phyloP scores from a whole-genome alignment of 768 basidiomycete species.

The Amanita molliuscula region DNA sequence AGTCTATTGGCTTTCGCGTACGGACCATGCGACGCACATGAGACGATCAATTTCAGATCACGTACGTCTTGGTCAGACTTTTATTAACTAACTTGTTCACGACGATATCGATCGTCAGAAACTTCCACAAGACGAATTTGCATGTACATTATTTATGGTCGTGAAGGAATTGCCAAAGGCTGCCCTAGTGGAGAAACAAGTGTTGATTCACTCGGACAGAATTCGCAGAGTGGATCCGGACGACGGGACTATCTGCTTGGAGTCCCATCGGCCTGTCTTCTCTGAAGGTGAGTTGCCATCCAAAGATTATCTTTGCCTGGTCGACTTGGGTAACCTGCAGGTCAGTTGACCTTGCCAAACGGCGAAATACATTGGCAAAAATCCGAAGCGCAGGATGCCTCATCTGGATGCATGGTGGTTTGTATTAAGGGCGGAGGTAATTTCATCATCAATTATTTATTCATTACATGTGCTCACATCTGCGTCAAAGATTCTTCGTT shows the following conservation, averaged over 20 bases:
- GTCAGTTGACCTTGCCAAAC: neutral
- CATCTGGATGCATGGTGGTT: slow-evolving; percentile 31
- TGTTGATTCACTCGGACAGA: slow-evolving; percentile 58
- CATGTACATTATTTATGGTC: slow-evolving; percentile 45
- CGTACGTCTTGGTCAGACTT: neutral
- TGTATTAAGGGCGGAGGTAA: slow-evolving; percentile 30
- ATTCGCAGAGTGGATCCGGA: slow-evolving; percentile 36
- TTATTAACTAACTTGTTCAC: neutral
- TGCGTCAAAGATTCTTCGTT: neutral
- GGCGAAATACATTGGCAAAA: slow-evolving; percentile 33
- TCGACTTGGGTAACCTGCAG: neutral
- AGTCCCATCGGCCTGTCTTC: neutral
- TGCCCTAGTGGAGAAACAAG: slow-evolving; percentile 71
- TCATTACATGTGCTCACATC: neutral
- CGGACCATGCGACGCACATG: slow-evolving; percentile 26
- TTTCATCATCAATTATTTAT: neutral
- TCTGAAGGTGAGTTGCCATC: neutral
- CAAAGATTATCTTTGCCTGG: neutral
- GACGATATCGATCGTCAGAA: slow-evolving; percentile 5
- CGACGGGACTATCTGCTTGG: slow-evolving; percentile 17
- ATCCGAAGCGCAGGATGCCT: slow-evolving; percentile 31
- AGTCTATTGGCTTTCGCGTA: slow-evolving; percentile 63
- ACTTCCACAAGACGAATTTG: slow-evolving; percentile 10
- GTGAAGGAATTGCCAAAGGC: slow-evolving; percentile 61
- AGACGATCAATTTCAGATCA: slow-evolving; percentile 22